Evolutionary conservation across 2,329 filamentous ascomycete species (phyloP).

Genomic region (Trichoderma asperellum): DNA sequence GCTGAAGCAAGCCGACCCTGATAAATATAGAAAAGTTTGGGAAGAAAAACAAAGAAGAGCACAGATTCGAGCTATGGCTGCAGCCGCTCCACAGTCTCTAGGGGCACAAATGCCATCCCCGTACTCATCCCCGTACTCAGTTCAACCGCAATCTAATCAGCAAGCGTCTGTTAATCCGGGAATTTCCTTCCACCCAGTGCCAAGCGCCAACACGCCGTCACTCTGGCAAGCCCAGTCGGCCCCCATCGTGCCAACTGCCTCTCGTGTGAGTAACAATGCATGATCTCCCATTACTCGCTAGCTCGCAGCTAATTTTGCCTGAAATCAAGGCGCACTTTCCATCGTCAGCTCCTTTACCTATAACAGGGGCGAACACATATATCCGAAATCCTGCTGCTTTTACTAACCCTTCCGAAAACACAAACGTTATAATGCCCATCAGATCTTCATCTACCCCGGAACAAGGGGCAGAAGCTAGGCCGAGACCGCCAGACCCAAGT

Average conservation of each 20-base stretch:
- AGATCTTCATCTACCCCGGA: neutral
- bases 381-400: conserved; percentile 36
- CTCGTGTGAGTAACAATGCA: neutral
- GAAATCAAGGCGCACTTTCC: neutral
- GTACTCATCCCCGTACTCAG: neutral
- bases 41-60: conserved; percentile 18
- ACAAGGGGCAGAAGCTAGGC: neutral
- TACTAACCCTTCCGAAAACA: neutral
- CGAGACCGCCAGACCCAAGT: neutral
- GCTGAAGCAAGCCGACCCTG: conserved; percentile 42
- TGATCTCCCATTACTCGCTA: neutral
- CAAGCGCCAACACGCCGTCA: neutral
- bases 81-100: neutral
- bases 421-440: neutral
- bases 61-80: conserved; percentile 8
- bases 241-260: neutral
- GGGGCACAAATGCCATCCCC: neutral
- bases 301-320: neutral
- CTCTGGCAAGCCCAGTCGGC: neutral
- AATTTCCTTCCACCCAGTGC: neutral
- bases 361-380: conserved; percentile 45
- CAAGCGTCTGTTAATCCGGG: conserved; percentile 17
- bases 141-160: neutral
- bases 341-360: conserved; percentile 38
- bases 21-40: conserved; percentile 37